Conservation (phyloP, 2,329 filamentous ascomycete species). For the Colletotrichum filicis region DNA sequence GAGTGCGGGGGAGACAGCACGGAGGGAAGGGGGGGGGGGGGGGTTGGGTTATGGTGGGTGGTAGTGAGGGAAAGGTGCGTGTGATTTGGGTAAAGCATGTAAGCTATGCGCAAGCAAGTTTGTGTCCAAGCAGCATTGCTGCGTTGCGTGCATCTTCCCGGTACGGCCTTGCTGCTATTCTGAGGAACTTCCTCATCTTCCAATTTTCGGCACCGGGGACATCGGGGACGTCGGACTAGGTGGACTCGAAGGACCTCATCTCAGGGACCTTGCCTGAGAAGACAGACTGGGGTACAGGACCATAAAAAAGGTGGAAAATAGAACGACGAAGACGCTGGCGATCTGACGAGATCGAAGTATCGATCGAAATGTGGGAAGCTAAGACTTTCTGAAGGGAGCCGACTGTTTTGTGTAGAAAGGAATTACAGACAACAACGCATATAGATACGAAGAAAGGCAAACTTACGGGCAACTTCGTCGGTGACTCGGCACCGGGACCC, state of each 20-base stretch:
- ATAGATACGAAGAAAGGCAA: neutral
- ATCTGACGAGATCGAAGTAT: neutral
- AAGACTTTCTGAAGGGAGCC: neutral
- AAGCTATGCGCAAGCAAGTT: neutral
- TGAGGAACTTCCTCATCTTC: slow-evolving; percentile 22
- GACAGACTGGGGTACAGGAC: neutral
- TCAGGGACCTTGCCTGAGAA: slow-evolving; percentile 15
- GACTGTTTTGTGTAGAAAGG: neutral
- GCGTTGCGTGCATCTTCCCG: slow-evolving; percentile 12
- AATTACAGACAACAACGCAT: neutral
- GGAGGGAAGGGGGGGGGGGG: neutral
- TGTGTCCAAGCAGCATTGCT: neutral
- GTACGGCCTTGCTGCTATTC: slow-evolving; percentile 16
- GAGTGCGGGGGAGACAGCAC: neutral
- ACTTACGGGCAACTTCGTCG: slow-evolving; percentile 31
- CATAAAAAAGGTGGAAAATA: slow-evolving; percentile 17
- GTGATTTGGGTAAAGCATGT: neutral
- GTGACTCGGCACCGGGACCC: slow-evolving; percentile 28
- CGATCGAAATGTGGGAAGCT: neutral
- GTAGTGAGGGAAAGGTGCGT: slow-evolving; percentile 8
- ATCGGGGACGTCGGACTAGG: neutral
- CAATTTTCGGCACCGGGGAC: neutral
- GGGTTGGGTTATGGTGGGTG: slow-evolving; percentile 3
- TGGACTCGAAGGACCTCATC: neutral
- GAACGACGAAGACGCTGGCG: neutral